A percentile compares a stretch with the other conserved stretches of the same genome.
Evolutionary conservation across 2,329 filamentous ascomycete species (phyloP).

Genomic region (Parafenestella ontariensis): DNA sequence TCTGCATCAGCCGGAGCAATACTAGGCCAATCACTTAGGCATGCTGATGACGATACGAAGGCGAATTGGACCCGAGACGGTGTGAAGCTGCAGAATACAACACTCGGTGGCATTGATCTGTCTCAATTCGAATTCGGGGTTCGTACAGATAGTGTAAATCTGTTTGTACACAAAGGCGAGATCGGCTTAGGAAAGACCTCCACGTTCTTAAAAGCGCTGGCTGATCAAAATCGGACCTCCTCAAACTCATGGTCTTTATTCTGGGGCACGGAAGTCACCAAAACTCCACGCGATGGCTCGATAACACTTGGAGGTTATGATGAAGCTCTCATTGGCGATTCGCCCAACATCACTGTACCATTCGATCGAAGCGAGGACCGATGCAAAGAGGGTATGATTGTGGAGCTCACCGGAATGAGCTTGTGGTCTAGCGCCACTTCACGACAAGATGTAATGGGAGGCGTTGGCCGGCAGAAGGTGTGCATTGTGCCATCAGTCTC

Average conservation of each 20-base stretch:
- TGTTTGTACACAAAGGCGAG: slow-evolving; percentile 1
- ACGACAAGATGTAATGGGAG: slow-evolving; percentile 1
- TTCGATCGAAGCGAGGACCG: slow-evolving; percentile 1
- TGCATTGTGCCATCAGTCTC: slow-evolving; percentile 9
- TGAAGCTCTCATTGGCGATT: slow-evolving; percentile 1
- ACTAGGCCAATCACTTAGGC: background rate
- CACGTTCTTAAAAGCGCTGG: slow-evolving; percentile 3
- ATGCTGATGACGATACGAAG: background rate
- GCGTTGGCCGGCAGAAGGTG: background rate
- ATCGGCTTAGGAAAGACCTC: slow-evolving; percentile 9
- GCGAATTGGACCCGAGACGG: slow-evolving; percentile 9
- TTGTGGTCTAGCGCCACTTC: background rate
- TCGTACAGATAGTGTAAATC: background rate
- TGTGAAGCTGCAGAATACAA: slow-evolving; percentile 2
- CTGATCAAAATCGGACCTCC: slow-evolving; percentile 2
- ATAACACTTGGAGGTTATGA: slow-evolving; percentile 13
- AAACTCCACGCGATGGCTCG: slow-evolving; percentile 11
- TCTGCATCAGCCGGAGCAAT: background rate
- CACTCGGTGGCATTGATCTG: background rate
- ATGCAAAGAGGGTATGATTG: slow-evolving; percentile 12
- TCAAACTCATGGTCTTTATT: slow-evolving; percentile 12
- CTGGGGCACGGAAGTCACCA: slow-evolving; percentile 14
- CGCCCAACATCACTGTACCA: background rate
- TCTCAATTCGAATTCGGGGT: slow-evolving; percentile 7
- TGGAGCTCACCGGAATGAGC: slow-evolving; percentile 5